These are phyloP conservation scores for Coemansia sp. DNA, from an alignment of 192 early-diverging fungal species.

Conservation along the genomic window DNA sequence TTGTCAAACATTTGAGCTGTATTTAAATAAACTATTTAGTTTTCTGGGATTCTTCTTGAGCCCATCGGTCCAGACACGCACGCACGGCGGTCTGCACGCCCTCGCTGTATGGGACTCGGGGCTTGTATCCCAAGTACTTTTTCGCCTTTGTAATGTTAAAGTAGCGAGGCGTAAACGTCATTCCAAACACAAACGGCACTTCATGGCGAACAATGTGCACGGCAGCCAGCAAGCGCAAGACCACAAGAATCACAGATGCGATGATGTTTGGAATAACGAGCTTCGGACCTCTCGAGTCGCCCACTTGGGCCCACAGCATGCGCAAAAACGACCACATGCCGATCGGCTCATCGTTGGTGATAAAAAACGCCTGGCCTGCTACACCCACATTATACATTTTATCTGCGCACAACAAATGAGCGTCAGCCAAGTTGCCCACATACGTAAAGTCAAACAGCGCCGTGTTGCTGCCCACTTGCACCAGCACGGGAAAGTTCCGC, in stretches of 20 bases:
- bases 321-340: constrained; percentile 89
- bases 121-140: constrained; percentile 64
- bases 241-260: constrained; percentile 62
- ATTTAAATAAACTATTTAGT: constrained; percentile 6
- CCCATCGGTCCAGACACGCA: constrained; percentile 50
- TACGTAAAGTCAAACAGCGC: constrained; percentile 89
- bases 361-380: constrained; percentile 72
- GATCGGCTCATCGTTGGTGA: constrained; percentile 88
- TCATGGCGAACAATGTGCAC: constrained; percentile 67
- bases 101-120: constrained; percentile 59
- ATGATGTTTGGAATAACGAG: constrained; percentile 65
- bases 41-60: constrained; percentile 22
- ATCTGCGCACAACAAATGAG: constrained; percentile 84
- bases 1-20: constrained; percentile 15
- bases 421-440: constrained; percentile 91
- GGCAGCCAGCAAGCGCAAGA: constrained; percentile 63
- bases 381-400: constrained; percentile 62
- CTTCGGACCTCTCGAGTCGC: constrained; percentile 60
- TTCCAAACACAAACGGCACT: constrained; percentile 76
- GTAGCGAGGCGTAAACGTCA: constrained; percentile 77
- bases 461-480: constrained; percentile 84
- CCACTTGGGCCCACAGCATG: constrained; percentile 63
- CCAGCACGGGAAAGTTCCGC: constrained; percentile 59
- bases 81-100: constrained; percentile 54
- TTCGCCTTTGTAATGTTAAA: constrained; percentile 89